Evolutionary conservation across 306 rosid genomes (phyloP).

Genomic region (Inga laurina): DNA sequence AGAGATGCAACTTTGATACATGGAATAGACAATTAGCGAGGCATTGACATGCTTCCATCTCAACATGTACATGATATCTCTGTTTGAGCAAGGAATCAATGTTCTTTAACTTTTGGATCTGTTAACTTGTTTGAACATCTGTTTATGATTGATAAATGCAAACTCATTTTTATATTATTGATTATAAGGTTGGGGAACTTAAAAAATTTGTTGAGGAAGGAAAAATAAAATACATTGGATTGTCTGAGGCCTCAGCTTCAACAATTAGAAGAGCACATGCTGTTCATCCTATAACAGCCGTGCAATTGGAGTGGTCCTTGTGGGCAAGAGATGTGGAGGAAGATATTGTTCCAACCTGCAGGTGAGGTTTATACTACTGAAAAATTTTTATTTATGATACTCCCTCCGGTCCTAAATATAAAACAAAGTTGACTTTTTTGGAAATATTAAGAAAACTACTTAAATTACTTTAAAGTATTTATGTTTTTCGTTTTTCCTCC

Average conservation of each 20-base stretch:
- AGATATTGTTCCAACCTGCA: slow-evolving; percentile 59
- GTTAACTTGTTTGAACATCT: neutral
- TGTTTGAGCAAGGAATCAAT: neutral
- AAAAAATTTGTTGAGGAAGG: slow-evolving; percentile 67
- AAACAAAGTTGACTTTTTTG: no score
- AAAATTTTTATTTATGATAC: neutral
- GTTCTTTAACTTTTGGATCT: neutral
- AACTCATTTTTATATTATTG: neutral
- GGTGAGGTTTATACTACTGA: slow-evolving; percentile 30
- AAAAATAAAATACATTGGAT: slow-evolving; percentile 59
- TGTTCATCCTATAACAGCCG: slow-evolving; percentile 54
- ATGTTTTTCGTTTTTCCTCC: no score
- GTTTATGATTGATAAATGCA: neutral
- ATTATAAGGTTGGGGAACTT: slow-evolving; percentile 57
- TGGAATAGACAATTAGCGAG: neutral
- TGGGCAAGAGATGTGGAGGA: slow-evolving; percentile 65
- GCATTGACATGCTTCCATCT: neutral
- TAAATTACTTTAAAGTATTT: no score
- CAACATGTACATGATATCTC: neutral
- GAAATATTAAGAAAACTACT: no score
- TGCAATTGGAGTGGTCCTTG: slow-evolving; percentile 62
- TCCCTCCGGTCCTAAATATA: no score
- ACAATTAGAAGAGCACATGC: slow-evolving; percentile 74
- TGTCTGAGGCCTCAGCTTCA: slow-evolving; percentile 70
- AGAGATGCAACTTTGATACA: neutral